Evolutionary conservation across 352 stramenopile genomes (phyloP).

Genomic region (Globisporangium spinosum): DNA sequence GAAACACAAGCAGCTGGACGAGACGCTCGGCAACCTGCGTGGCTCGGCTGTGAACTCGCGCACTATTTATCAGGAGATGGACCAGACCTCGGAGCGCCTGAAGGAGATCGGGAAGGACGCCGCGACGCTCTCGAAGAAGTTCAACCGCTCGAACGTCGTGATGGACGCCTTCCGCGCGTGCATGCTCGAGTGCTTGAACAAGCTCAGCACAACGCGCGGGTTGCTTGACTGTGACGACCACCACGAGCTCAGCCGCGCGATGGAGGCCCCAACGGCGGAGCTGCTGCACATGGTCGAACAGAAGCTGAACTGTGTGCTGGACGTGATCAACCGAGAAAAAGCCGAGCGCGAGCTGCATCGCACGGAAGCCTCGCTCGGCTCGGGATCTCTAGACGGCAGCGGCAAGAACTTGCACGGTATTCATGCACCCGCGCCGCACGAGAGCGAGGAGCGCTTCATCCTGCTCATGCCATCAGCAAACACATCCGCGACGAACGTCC

Average conservation of each 20-base stretch:
- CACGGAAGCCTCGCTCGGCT: slow-evolving; percentile 41
- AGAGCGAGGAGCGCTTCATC: slow-evolving; percentile 85
- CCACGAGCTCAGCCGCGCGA: slow-evolving; percentile 60
- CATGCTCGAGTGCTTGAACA: slow-evolving; percentile 78
- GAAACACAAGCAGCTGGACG: slow-evolving; percentile 74
- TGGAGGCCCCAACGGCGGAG: slow-evolving; percentile 64
- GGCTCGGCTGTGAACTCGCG: slow-evolving; percentile 74
- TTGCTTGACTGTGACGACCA: slow-evolving; percentile 75
- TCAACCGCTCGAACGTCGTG: slow-evolving; percentile 72
- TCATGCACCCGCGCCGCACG: slow-evolving; percentile 55
- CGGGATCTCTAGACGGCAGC: slow-evolving; percentile 5
- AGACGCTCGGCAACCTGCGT: slow-evolving; percentile 54
- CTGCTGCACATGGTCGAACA: slow-evolving; percentile 79
- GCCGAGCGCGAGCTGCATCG: slow-evolving; percentile 77
- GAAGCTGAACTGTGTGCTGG: slow-evolving; percentile 76
- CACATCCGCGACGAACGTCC: slow-evolving; percentile 61
- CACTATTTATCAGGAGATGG: slow-evolving; percentile 84
- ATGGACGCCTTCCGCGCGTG: slow-evolving; percentile 81
- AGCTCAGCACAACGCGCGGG: slow-evolving; percentile 67
- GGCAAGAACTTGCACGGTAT: slow-evolving; percentile 38
- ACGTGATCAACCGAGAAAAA: slow-evolving; percentile 82
- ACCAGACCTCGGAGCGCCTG: slow-evolving; percentile 73
- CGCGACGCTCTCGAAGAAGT: slow-evolving; percentile 55
- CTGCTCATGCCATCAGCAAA: slow-evolving; percentile 74
- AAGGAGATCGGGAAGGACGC: slow-evolving; percentile 85